Conservation (phyloP, 2,329 filamentous ascomycete genomes). For the Cladophialophora immunda region DNA sequence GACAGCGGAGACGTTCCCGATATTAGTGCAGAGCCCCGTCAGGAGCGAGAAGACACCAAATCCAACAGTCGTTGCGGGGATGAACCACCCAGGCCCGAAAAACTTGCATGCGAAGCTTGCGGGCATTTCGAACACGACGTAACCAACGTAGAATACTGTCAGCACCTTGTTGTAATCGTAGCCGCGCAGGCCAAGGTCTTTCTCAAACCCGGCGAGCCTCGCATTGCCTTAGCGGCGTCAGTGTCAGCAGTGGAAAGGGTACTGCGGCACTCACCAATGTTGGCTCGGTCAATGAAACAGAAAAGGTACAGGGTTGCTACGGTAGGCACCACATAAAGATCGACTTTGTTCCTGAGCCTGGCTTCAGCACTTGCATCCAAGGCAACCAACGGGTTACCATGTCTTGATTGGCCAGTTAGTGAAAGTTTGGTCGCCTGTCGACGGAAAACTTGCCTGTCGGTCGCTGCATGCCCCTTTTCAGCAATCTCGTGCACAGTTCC, state of each 20-base stretch:
- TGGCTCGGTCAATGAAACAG: conserved; percentile 72
- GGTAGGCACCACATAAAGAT: conserved; percentile 70
- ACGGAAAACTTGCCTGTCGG: conserved; percentile 52
- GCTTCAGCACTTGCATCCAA: conserved; percentile 67
- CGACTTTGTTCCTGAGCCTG: conserved; percentile 69
- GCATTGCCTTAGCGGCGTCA: conserved; percentile 66
- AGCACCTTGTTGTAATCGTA: conserved; percentile 76
- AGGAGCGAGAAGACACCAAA: conserved; percentile 72
- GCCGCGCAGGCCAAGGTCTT: conserved; percentile 65
- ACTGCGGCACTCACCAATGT: conserved; percentile 48
- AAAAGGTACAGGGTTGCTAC: conserved; percentile 74
- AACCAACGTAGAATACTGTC: conserved; percentile 75
- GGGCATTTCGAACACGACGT: conserved; percentile 77
- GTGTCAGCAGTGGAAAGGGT: neutral
- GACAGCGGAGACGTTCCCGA: conserved; percentile 64
- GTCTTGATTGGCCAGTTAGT: conserved; percentile 44
- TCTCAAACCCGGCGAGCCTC: conserved; percentile 69
- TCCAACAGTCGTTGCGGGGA: conserved; percentile 67
- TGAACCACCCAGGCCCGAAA: conserved; percentile 76
- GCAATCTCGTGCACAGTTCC: conserved; percentile 12
- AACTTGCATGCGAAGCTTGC: conserved; percentile 73
- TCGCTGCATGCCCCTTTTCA: conserved; percentile 54
- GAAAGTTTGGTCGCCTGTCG: neutral
- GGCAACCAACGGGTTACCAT: conserved; percentile 59
- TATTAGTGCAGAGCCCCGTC: conserved; percentile 70